phyloP scores from a whole-genome alignment of 2,329 filamentous ascomycete genomes.

The Teratosphaeria pseudoeucalypti region DNA sequence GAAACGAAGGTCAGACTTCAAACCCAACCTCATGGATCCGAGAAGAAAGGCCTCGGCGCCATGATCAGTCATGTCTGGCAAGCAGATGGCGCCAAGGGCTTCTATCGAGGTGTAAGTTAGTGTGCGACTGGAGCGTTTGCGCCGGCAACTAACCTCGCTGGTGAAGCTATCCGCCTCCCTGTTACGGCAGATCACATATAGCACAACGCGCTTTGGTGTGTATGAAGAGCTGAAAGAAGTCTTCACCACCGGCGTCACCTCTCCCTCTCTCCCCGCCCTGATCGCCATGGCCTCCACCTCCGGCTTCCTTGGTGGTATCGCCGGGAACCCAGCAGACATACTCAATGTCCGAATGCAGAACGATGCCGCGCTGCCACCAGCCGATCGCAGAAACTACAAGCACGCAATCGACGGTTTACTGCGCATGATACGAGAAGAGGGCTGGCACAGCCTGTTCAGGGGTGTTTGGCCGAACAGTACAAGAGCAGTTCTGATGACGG shows the following conservation, averaged over 20 bases:
- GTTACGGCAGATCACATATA: slow-evolving; percentile 86
- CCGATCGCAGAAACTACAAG: slow-evolving; percentile 74
- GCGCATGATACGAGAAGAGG: slow-evolving; percentile 81
- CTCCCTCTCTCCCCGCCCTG: slow-evolving; percentile 59
- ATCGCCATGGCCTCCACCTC: slow-evolving; percentile 73
- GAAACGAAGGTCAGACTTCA: slow-evolving; percentile 9
- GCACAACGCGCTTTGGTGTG: slow-evolving; percentile 88
- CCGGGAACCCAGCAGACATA: slow-evolving; percentile 90
- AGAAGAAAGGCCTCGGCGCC: slow-evolving; percentile 65
- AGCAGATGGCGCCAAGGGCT: slow-evolving; percentile 62
- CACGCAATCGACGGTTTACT: slow-evolving; percentile 78
- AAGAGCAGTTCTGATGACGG: slow-evolving; percentile 79
- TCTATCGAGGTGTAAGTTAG: slow-evolving; percentile 65
- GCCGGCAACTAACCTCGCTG: background rate
- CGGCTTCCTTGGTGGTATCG: slow-evolving; percentile 78
- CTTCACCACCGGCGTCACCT: slow-evolving; percentile 41
- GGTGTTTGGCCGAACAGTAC: slow-evolving; percentile 76
- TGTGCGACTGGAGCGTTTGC: background rate
- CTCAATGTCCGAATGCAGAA: slow-evolving; percentile 98
- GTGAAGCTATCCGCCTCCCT: slow-evolving; percentile 72
- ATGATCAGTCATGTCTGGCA: slow-evolving; percentile 76
- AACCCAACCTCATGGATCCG: slow-evolving; percentile 57
- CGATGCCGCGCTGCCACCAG: slow-evolving; percentile 63
- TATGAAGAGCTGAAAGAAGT: slow-evolving; percentile 85
- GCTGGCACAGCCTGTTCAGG: slow-evolving; percentile 62